Percentiles rank a stretch among this genome's conserved stretches.
Conservation (phyloP, 108 stramenopile genomes). For the Skeletonema costatum region DNA sequence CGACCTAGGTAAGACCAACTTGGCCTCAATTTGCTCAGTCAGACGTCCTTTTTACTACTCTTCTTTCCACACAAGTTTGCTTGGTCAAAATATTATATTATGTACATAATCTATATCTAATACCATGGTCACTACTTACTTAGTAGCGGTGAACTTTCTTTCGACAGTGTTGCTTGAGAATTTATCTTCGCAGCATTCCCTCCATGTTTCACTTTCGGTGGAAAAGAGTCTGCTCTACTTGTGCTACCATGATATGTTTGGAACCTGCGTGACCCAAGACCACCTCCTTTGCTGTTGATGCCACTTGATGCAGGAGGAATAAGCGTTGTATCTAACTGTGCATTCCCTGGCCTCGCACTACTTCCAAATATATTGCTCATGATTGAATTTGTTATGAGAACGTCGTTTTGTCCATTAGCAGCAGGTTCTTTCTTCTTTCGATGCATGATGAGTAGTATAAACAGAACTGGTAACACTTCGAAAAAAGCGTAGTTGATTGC, state of each 20-base stretch:
- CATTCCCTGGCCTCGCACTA: constrained; percentile 15
- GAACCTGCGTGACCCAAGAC: constrained; percentile 1
- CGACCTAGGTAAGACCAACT: too few species aligned
- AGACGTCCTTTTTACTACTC: too few species aligned
- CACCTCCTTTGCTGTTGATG: neutral
- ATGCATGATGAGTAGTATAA: constrained; percentile 43
- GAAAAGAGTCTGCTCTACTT: neutral
- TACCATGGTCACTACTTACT: neutral
- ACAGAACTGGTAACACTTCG: constrained; percentile 37
- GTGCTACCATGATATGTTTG: constrained; percentile 2
- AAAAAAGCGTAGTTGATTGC: constrained; percentile 25
- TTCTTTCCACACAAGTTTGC: too few species aligned
- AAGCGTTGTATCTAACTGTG: neutral
- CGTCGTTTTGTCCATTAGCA: constrained; percentile 22
- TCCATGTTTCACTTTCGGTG: neutral
- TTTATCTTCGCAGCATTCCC: neutral
- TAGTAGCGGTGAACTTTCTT: neutral
- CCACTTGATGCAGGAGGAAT: neutral
- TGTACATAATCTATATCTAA: neutral
- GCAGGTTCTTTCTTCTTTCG: constrained; percentile 22
- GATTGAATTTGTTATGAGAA: constrained; percentile 36
- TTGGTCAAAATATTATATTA: neutral
- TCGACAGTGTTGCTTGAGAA: neutral
- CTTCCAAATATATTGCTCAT: constrained; percentile 45
- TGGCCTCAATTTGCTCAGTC: too few species aligned